These are phyloP conservation scores for Naegleria gruberi DNA, from an alignment of 208 protist genomes.

Conservation along the genomic window DNA sequence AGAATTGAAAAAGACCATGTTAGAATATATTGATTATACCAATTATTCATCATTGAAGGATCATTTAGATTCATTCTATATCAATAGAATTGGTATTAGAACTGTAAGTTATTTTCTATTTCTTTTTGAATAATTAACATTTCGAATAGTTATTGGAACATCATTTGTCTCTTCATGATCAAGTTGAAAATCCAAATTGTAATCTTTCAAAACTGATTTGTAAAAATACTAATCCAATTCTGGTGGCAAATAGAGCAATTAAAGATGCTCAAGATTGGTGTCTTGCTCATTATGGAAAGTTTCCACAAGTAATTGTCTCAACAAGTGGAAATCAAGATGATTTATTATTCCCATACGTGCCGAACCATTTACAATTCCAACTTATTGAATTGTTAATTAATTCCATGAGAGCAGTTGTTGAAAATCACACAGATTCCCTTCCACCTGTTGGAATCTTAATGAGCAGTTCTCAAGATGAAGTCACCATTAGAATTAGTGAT, in stretches of 20 bases:
- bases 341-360: neutral
- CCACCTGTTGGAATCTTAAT: neutral
- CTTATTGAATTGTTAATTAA: neutral
- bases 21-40: neutral
- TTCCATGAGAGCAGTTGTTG: neutral
- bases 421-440: neutral
- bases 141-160: no score
- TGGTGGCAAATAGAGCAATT: neutral
- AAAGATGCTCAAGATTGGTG: neutral
- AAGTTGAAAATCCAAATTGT: neutral
- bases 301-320: neutral
- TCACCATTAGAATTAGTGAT: neutral
- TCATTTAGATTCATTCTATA: neutral
- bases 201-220: neutral
- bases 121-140: no score
- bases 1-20: neutral
- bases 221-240: neutral
- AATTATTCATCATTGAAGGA: neutral
- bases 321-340: no score
- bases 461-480: neutral
- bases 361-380: neutral
- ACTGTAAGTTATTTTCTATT: no score
- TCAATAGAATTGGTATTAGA: slow-evolving; percentile 5
- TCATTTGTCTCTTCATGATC: neutral
- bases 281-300: neutral